Conservation (phyloP, 768 basidiomycete genomes). For the Hirschioporus abietinus region DNA sequence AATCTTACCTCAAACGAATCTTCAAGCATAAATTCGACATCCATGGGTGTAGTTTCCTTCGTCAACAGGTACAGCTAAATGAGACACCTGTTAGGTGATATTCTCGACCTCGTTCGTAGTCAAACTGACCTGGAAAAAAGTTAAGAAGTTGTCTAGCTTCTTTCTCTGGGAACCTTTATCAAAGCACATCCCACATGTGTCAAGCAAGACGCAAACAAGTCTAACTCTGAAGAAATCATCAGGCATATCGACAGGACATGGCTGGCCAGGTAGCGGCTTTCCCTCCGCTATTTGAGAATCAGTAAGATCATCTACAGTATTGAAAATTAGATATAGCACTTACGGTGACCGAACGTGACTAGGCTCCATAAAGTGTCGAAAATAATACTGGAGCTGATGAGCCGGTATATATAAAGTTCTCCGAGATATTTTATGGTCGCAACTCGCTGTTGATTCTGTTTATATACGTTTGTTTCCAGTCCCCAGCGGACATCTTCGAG, state of each 20-base stretch:
- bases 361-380: conserved; percentile 95
- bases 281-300: conserved; percentile 63
- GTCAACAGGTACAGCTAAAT: conserved; percentile 75
- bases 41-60: conserved; percentile 91
- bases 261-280: conserved; percentile 73
- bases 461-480: conserved; percentile 92
- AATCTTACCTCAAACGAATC: conserved; percentile 83
- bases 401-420: conserved; percentile 93
- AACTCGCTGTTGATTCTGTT: conserved; percentile 87
- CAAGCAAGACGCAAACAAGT: conserved; percentile 85
- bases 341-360: conserved; percentile 94
- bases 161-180: conserved; percentile 88
- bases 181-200: conserved; percentile 97
- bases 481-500: conserved; percentile 89
- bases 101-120: neutral
- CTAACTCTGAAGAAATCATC: conserved; percentile 96
- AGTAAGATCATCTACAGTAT: conserved; percentile 10
- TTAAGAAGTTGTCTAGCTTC: conserved; percentile 88
- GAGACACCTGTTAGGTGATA: conserved; percentile 1
- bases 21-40: conserved; percentile 93
- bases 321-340: conserved; percentile 28
- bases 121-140: conserved; percentile 79
- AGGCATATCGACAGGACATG: conserved; percentile 78
- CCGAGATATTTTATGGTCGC: conserved; percentile 93
- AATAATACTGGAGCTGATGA: conserved; percentile 82